These are phyloP conservation scores for Trichoderma sp. DNA, from an alignment of 2,329 filamentous ascomycete species.

Conservation along the genomic window DNA sequence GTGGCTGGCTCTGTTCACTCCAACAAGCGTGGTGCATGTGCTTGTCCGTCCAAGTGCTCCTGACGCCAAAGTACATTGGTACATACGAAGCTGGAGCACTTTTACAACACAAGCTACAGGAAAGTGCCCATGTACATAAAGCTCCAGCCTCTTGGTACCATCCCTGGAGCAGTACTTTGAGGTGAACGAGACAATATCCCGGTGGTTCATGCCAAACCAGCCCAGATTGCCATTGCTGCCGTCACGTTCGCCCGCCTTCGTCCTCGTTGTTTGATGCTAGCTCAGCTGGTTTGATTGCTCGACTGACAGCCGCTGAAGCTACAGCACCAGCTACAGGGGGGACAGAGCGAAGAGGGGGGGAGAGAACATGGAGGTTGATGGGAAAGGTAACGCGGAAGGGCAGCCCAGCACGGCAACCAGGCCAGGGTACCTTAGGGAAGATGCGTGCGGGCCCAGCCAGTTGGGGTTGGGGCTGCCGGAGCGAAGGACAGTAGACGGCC, in stretches of 20 bases:
- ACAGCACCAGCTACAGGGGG: constrained; percentile 9
- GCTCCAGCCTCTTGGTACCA: no score
- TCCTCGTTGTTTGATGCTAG: not conserved
- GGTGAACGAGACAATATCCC: not conserved
- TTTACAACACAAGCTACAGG: not conserved
- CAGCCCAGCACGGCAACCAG: not conserved
- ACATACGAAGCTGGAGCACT: not conserved
- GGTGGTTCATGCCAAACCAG: not conserved
- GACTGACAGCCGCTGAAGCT: constrained; percentile 19
- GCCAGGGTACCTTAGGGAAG: not conserved
- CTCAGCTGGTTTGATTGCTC: constrained; percentile 12
- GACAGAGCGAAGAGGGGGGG: not conserved
- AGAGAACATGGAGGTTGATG: not conserved
- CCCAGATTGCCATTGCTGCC: not conserved
- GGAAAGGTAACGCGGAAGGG: not conserved
- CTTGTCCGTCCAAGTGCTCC: not conserved
- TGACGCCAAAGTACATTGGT: no score
- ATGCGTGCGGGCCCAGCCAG: not conserved
- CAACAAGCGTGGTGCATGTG: not conserved
- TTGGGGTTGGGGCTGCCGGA: constrained; percentile 20
- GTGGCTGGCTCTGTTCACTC: not conserved
- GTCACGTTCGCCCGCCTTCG: no score
- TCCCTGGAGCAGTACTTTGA: no score
- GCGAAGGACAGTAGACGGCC: not conserved
- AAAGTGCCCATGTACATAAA: no score